Base-by-base conservation (phyloP, 1,284 basidiomycete genomes). In the Rhodotorula sp. region DNA sequence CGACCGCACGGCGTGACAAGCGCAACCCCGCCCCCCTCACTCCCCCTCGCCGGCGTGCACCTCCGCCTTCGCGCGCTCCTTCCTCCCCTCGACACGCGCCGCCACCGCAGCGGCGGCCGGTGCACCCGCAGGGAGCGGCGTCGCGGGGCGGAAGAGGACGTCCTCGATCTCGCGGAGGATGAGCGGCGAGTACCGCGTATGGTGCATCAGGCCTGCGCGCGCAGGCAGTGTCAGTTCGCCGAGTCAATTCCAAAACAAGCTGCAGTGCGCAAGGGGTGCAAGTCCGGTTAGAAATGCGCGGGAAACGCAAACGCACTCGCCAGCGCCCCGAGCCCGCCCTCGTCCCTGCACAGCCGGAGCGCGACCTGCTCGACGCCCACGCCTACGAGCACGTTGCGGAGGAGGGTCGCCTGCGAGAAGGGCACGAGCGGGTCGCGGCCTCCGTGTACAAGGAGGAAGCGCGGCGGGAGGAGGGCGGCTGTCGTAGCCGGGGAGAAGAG, bases 391-490 rank as follows among this genome's bases (percentile, higher is more conserved):
- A 82, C 62, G 25, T 80, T 80, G 39, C 79, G 79, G 37, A 82
- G 71, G 29, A 82, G 65, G 6, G 80, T 80, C 29, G 78, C 76
- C 58, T 82, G 82, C 54, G 79, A 76, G 39, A 81, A 78, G 9
- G 80, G 79, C 1, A 81, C 75, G 8, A 78, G 67, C 1, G 39
- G 48, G 64, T 82, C 82, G 21, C 69, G 73, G 0, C 82, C 82
- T 7, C 82, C 48, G 29, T 81, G 81, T 19, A 82, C 76, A 29
- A 82, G 64, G 29, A 82, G 73, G 67, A 81, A 74, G 39, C 79
- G 79, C 37, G 76, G 56, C 10, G 81, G 81, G 13, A 82, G 69
- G 22, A 57, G 39, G 12, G 63, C 22, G 21, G 41, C 8, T 27
- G 29, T 25, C 13, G 19, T 3, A 0, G 46, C 32, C 7, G 61